phyloP scores from a whole-genome alignment of 345 rosid genomes.

The Isatis tinctoria region DNA sequence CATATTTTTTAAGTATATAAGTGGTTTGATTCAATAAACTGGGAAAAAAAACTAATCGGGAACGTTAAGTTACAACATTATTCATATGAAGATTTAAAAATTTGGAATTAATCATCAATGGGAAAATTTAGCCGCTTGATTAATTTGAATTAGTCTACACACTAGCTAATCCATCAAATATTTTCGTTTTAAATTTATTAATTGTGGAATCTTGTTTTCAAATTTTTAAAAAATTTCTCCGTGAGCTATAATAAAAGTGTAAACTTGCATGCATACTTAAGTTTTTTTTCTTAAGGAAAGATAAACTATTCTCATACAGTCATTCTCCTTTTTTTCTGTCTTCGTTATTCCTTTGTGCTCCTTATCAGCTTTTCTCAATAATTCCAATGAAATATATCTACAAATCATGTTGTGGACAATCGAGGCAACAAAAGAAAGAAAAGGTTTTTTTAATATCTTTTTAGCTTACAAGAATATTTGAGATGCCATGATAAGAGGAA shows the following conservation, averaged over 20 bases:
- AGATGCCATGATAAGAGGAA: no score
- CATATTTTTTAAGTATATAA: not conserved
- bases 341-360: not conserved
- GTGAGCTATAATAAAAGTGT: no score
- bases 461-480: no score
- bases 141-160: not conserved
- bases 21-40: not conserved
- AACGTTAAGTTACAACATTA: not conserved
- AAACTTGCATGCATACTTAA: no score
- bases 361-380: not conserved
- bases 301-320: not conserved
- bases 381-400: not conserved
- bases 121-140: not conserved
- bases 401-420: conserved; percentile 1
- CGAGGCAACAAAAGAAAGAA: not conserved
- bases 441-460: no score
- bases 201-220: not conserved
- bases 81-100: not conserved
- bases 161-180: not conserved
- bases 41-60: no score
- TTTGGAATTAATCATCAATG: not conserved
- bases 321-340: not conserved
- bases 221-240: no score
- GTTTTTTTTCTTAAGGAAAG: not conserved
- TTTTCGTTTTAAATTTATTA: not conserved